Evolutionary conservation across 768 basidiomycete species (phyloP), one percentile per base, ranked within the genome.

Genomic region (Pleurotus pulmonarius): DNA sequence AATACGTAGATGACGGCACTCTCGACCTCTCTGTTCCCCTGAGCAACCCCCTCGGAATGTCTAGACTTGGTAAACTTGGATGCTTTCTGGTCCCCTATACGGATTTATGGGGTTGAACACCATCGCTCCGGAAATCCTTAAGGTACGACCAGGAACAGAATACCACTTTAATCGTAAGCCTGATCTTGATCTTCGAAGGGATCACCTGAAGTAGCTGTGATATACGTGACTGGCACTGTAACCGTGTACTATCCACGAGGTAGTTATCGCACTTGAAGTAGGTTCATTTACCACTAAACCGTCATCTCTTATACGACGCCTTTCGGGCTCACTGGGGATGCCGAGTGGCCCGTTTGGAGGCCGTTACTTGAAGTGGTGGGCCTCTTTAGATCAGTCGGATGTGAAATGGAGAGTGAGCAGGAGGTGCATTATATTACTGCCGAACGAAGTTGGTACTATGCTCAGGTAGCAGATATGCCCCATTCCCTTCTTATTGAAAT

Each of bases 261-360:
- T 94, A 94, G 92, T 94, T 62, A 47, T 88, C 65, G 5, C 37
- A 24, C n/a, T 34, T 4, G 20, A 20, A 29, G 26, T 29, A 29
- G 26, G 26, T 45, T 38, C 40, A 51, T 9, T 9, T 24, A 7
- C 11, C 56, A 38, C 46, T 7, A 6, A 45, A 18, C 47, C 25
- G 26, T 46, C 24, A 41, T 58, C 2, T 20, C 39, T 43, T 12
- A 43, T 18, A 34, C 55, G 55, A 25, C 39, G 34, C n/a, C 65
- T 29, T 29, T 6, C 2, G 96, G 92, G 65, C 79, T 98, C 29
- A 88, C 92, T 0, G 91, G 91, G 3, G 96, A 99, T 67, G 77
- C 94, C 25, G 75, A 78, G 63, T 99, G 96, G 96, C 90, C 91
- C 0, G 80, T 85, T 1, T 85, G 84, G 52, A 92, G 91, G 1